Evolutionary conservation across 108 stramenopile species (phyloP).

Genomic region (Skeletonema menzelii): DNA sequence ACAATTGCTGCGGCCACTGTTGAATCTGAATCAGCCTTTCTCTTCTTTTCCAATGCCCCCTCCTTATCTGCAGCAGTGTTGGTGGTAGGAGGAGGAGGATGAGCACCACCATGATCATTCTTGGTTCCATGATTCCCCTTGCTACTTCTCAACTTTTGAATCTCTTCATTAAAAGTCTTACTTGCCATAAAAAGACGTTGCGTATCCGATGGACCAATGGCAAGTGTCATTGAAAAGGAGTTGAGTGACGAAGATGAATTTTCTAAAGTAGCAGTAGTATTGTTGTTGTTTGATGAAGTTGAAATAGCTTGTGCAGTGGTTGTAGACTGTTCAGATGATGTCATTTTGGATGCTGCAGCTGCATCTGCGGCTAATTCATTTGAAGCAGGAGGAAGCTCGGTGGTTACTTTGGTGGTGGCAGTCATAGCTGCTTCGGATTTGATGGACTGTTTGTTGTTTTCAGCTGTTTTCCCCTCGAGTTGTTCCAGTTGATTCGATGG

Average conservation of each 20-base stretch:
- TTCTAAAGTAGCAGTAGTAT: background rate
- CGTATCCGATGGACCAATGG: conserved; percentile 62
- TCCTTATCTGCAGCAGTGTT: background rate
- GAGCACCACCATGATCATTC: background rate
- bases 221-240: conserved; percentile 63
- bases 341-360: background rate
- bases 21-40: background rate
- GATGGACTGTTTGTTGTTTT: background rate
- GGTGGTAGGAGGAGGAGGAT: background rate
- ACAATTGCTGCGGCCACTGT: background rate
- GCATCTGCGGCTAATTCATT: background rate
- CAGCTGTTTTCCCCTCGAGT: background rate
- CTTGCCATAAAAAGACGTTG: conserved; percentile 63
- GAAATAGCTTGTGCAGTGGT: background rate
- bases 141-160: conserved; percentile 21
- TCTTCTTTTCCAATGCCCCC: background rate
- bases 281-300: conserved; percentile 2
- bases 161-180: conserved; percentile 48
- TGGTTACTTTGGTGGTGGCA: background rate
- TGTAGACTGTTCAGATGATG: background rate
- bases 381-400: background rate
- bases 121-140: background rate
- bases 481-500: too few relatives aligned
- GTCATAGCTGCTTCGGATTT: background rate
- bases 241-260: background rate